Percentiles rank a stretch among this genome's conserved stretches.
These are phyloP conservation scores for Monosporozyma servazzii DNA, from an alignment of 805 yeast species.

Conservation along the genomic window DNA sequence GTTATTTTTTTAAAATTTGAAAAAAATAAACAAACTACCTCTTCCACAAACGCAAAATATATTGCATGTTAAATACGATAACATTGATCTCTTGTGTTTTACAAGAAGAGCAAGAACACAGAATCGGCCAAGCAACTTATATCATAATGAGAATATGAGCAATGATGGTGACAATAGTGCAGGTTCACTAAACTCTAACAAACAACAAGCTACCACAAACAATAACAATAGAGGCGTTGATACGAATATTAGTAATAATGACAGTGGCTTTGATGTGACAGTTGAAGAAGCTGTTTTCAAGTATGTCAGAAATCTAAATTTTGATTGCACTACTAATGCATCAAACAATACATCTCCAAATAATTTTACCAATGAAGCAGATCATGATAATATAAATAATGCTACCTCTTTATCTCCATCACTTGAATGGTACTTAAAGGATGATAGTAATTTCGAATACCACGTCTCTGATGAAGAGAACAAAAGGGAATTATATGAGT, in stretches of 20 bases:
- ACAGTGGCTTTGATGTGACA: conserved; percentile 23
- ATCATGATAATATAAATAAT: neutral
- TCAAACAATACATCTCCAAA: neutral
- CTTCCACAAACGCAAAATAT: neutral
- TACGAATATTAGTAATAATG: neutral
- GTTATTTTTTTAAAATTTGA: neutral
- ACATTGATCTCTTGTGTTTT: neutral
- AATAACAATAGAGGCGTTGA: neutral
- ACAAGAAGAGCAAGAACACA: neutral
- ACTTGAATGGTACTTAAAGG: neutral
- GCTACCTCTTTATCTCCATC: neutral
- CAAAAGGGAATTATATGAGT: neutral
- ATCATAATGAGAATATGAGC: neutral
- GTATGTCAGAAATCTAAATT: conserved; percentile 54
- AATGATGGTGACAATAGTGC: neutral
- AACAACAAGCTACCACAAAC: neutral
- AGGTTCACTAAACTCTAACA: neutral
- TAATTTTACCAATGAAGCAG: neutral
- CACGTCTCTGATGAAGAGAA: neutral
- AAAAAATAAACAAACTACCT: neutral
- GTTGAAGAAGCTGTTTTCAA: conserved; percentile 74
- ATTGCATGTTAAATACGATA: neutral
- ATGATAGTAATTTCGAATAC: neutral
- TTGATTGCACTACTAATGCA: conserved; percentile 13
- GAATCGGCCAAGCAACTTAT: neutral